Evolutionary conservation across 306 rosid genomes (phyloP).

Genomic region (Carpinus viminea): DNA sequence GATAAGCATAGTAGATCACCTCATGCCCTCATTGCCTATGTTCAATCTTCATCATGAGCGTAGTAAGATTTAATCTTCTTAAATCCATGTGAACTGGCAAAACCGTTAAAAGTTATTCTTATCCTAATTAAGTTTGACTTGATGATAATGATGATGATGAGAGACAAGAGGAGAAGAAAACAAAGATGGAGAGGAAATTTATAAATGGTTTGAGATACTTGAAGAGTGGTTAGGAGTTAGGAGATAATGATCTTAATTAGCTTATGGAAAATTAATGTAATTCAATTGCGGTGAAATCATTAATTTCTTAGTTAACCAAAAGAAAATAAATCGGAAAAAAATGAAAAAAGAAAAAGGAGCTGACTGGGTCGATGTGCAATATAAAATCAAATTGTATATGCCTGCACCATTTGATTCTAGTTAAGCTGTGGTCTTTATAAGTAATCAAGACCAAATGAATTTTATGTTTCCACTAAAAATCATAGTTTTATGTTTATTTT

Average conservation of each 20-base stretch:
- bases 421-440: conserved; percentile 41
- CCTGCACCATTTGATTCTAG: conserved; percentile 31
- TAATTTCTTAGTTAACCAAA: neutral
- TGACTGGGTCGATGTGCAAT: conserved; percentile 33
- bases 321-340: conserved; percentile 6
- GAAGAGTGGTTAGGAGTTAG: conserved; percentile 21
- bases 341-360: conserved; percentile 29
- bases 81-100: too few relatives aligned
- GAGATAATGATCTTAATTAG: conserved; percentile 14
- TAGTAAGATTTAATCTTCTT: too few relatives aligned
- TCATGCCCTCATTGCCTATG: too few relatives aligned
- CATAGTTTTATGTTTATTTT: conserved; percentile 11
- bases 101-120: too few relatives aligned
- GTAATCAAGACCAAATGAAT: conserved; percentile 27
- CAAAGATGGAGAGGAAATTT: neutral
- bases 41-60: too few relatives aligned
- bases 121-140: too few relatives aligned
- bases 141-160: neutral
- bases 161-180: neutral
- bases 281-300: conserved; percentile 18
- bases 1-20: too few relatives aligned
- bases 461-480: conserved; percentile 21
- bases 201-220: conserved; percentile 4
- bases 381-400: conserved; percentile 25
- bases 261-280: conserved; percentile 14